Base-by-base conservation (phyloP, 2,329 filamentous ascomycete genomes). In the Pseudogymnoascus sp. region DNA sequence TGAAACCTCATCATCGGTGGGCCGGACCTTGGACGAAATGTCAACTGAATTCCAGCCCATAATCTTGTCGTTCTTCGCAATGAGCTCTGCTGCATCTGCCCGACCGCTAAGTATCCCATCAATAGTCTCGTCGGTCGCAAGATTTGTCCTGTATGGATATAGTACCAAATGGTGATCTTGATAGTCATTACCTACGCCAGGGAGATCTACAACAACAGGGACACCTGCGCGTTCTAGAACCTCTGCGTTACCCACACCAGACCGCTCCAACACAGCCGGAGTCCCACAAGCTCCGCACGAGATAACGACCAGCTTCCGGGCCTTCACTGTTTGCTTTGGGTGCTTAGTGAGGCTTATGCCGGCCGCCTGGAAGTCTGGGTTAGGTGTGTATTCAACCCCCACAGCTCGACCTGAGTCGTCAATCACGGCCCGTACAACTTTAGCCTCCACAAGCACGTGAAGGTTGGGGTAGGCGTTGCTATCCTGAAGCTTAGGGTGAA, bases 401-500 rank as follows among this genome's bases (percentile, higher is more conserved):
- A 90, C 88, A 2, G 89, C 89, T 1, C 83, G 79, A 62, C 88
- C 89, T 60, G 89, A 83, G 74, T 91, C 87, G 31, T 91, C 83
- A 67, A 92, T 84, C 61, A 91, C 78, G n/a, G 18, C 44, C 78
- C 89, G 90, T 71, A 91, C 88, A 12, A 90, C 85, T 76, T 91
- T 91, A 70, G 88, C 91, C 78, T 90, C 91, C 76, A 82, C 84
- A 63, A 86, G 82, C 14, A 92, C 78, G 70, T 91, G 89, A 59
- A 92, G 74, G 72, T 91, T 92, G 66, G 81, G 80, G 72, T 90
- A 80, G 40, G 87, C 82, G 1, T 79, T 73, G 60, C 89, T 83
- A 4, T 89, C 93, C 62, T 87, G 85, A 16, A 46, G 38, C n/a
- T 28, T 23, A 37, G 38, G 38, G 75, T 93, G 90, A 65, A 93